A percentile compares a stretch with the other conserved stretches of the same genome.
phyloP scores from a whole-genome alignment of 768 basidiomycete species.

The Tylopilus balloui region DNA sequence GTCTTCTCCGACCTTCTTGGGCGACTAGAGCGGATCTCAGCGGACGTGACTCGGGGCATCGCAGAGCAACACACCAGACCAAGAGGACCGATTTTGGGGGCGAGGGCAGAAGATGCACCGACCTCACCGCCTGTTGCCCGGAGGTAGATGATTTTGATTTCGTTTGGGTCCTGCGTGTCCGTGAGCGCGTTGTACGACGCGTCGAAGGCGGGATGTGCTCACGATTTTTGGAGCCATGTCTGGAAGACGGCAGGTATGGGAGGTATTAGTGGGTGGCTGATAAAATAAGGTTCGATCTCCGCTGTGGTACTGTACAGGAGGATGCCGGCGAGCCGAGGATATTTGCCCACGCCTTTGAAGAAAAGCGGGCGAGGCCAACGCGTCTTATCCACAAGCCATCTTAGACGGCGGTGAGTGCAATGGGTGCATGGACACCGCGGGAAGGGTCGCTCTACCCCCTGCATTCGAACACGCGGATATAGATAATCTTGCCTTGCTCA shows the following conservation, averaged over 20 bases:
- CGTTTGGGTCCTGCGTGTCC: conserved; percentile 82
- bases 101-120: conserved; percentile 96
- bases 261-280: conserved; percentile 20
- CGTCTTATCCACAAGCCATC: conserved; percentile 23
- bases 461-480: conserved; percentile 81
- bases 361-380: not conserved
- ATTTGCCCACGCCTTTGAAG: conserved; percentile 38
- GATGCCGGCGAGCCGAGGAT: conserved; percentile 21
- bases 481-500: conserved; percentile 82
- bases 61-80: conserved; percentile 72
- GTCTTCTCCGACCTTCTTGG: conserved; percentile 99
- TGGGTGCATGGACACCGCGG: conserved; percentile 75
- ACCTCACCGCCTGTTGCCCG: conserved; percentile 99
- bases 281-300: conserved; percentile 52
- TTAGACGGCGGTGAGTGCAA: conserved; percentile 46
- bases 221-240: conserved; percentile 82
- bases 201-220: conserved; percentile 19
- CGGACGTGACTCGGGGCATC: not conserved
- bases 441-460: conserved; percentile 75
- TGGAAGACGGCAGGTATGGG: conserved; percentile 13
- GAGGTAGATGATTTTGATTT: conserved; percentile 99
- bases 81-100: conserved; percentile 99
- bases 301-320: conserved; percentile 56
- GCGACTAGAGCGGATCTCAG: conserved; percentile 59
- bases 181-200: conserved; percentile 1